Evolutionary conservation across 1,139 yeast genomes (phyloP), one percentile per base, ranked within the genome.

Genomic region (Scheffersomyces parashehatae): DNA sequence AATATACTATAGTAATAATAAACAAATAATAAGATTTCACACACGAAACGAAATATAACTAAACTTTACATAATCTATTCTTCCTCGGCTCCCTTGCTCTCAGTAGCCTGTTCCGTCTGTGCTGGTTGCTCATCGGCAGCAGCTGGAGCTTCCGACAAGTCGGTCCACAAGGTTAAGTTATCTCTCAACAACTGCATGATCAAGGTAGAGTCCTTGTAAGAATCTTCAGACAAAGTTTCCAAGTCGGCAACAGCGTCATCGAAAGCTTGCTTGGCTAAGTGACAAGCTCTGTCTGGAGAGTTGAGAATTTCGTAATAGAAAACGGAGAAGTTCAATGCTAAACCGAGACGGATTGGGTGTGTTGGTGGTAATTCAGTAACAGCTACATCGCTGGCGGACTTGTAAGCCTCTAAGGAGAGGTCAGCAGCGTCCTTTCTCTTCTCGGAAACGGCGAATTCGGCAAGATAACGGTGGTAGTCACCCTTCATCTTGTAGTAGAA

Each of bases 401-500:
- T 88, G 80, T 93, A 93, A 54, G 97, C 95, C 68, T 89, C 96
- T 66, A 90, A 82, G 38, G 98, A 91, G 57, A 86, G 80, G 62
- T 88, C 93, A 44, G 98, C 95, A 52, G 97, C 95, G 54, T 81
- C 90, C 68, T 89, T 88, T 67, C 97, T 88, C 75, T 88, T 87
- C 59, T 89, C 97, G 55, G 89, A 83, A 56, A 83, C 79, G 52
- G 97, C 95, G 64, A 93, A 93, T 76, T 93, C 99, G 52, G 98
- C 98, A 74, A 93, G 82, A 73, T 93, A 93, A 77, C 99, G 96
- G 80, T 91, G 96, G 81, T 93, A 93, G 72, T 93, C 99, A 77
- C 98, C 99, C 81, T 93, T 91, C 98, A 93, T 93, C 83, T 93
- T 93, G 78, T 88, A 90, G 81, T 93, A 93, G 74, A 93, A 93